Evolutionary conservation across 2,329 filamentous ascomycete species (phyloP).

Genomic region (Fusarium stilboides): DNA sequence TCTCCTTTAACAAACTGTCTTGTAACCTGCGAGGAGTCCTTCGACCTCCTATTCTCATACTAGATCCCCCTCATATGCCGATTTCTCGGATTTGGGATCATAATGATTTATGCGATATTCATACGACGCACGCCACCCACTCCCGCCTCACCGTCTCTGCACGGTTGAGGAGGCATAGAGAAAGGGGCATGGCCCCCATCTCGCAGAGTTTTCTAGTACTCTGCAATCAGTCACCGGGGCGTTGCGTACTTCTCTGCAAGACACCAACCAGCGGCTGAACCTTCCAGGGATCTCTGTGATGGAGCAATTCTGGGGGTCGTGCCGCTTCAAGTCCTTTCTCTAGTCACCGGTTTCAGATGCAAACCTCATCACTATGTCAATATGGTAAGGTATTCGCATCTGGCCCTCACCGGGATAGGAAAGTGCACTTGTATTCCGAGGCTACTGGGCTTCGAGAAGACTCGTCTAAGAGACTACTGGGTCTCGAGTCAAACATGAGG

Average conservation of each 20-base stretch:
- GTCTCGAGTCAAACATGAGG: slow-evolving; percentile 28
- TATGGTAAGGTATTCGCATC: slow-evolving; percentile 15
- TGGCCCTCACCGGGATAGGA: slow-evolving; percentile 15
- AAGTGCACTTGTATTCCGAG: slow-evolving; percentile 31
- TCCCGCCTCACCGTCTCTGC: neutral
- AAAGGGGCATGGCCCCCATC: neutral
- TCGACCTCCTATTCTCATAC: slow-evolving; percentile 26
- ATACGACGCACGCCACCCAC: slow-evolving; percentile 6
- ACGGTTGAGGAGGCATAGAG: slow-evolving; percentile 4
- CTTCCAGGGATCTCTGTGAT: slow-evolving; percentile 9
- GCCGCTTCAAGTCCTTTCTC: slow-evolving; percentile 22
- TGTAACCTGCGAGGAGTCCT: slow-evolving; percentile 28
- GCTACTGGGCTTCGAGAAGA: slow-evolving; percentile 40
- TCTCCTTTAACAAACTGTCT: slow-evolving; percentile 17
- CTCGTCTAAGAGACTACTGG: slow-evolving; percentile 30
- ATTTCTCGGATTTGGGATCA: slow-evolving; percentile 36
- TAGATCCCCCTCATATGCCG: slow-evolving; percentile 16
- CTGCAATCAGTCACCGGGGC: neutral
- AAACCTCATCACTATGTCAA: neutral
- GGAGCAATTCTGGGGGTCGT: slow-evolving; percentile 9
- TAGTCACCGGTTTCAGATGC: slow-evolving; percentile 19
- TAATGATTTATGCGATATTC: slow-evolving; percentile 28
- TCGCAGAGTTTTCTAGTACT: neutral
- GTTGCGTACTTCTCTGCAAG: slow-evolving; percentile 15
- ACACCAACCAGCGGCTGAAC: slow-evolving; percentile 3